Conservation (phyloP, 768 basidiomycete species). For the Grammothele lineata region DNA sequence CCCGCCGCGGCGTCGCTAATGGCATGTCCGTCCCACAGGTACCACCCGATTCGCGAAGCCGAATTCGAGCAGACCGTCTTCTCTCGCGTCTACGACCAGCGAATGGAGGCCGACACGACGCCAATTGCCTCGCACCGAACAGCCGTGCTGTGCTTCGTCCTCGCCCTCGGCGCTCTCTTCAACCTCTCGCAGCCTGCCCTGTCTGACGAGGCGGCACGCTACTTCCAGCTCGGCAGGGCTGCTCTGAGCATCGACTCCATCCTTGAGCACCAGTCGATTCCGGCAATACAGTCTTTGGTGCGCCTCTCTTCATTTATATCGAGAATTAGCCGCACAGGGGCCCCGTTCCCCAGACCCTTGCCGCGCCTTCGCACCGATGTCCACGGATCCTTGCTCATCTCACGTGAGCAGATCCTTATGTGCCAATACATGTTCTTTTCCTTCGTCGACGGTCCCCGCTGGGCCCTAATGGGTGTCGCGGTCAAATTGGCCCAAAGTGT, state of each 20-base stretch:
- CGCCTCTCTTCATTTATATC: slow-evolving; percentile 19
- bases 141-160: slow-evolving; percentile 58
- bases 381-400: slow-evolving; percentile 25
- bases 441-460: slow-evolving; percentile 54
- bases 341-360: not conserved
- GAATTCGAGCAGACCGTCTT: slow-evolving; percentile 54
- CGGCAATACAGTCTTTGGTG: slow-evolving; percentile 64
- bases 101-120: slow-evolving; percentile 15
- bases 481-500: slow-evolving; percentile 71
- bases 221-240: slow-evolving; percentile 57
- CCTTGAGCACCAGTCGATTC: slow-evolving; percentile 58
- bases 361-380: slow-evolving; percentile 18
- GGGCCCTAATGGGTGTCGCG: slow-evolving; percentile 67
- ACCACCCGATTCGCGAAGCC: slow-evolving; percentile 56
- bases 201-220: slow-evolving; percentile 51
- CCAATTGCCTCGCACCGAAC: slow-evolving; percentile 48
- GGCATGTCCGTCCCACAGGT: slow-evolving; percentile 37
- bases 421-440: slow-evolving; percentile 43
- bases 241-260: slow-evolving; percentile 59
- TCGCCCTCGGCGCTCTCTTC: slow-evolving; percentile 59
- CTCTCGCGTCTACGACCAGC: slow-evolving; percentile 46
- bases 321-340: too few relatives aligned
- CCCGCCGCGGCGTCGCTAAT: too few relatives aligned
- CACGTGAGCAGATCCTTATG: slow-evolving; percentile 47
- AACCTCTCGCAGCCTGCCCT: slow-evolving; percentile 54